Conservation (phyloP, 257 asterid species). For the Jasminum sambac region DNA sequence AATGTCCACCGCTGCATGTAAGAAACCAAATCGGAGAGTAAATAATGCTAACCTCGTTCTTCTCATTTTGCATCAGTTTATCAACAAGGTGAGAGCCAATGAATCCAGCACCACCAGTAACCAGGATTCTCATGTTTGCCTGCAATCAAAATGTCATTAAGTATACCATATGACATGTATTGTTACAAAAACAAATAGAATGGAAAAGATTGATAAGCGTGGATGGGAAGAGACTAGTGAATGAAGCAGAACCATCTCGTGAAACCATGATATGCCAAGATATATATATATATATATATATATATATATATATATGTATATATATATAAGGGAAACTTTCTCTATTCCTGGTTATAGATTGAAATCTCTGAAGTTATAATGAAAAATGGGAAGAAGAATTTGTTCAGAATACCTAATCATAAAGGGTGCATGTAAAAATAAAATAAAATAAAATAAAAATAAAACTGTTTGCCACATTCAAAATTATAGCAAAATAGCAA, state of each 20-base stretch:
- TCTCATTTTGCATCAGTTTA: constrained; percentile 52
- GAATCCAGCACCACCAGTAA: constrained; percentile 60
- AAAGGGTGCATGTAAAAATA: neutral
- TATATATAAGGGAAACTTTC: neutral
- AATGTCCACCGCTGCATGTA: neutral
- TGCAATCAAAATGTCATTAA: constrained; percentile 4
- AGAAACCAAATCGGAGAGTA: neutral
- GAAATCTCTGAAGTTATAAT: neutral
- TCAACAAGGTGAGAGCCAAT: constrained; percentile 58
- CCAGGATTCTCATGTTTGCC: constrained; percentile 61
- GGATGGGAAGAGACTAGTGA: neutral
- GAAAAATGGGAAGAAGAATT: neutral
- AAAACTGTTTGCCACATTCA: neutral
- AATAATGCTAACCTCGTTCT: constrained; percentile 41
- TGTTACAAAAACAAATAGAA: neutral
- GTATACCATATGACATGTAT: neutral
- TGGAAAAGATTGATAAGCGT: neutral
- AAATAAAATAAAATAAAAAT: no score
- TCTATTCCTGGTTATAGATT: neutral
- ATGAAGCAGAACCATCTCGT: neutral
- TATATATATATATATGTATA: no score
- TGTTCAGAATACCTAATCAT: neutral
- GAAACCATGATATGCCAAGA: neutral
- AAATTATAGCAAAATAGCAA: neutral
- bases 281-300: no score